These are phyloP conservation scores for Kurtzmaniella quercitrusa DNA, from an alignment of 1,139 yeast species.

Conservation along the genomic window DNA sequence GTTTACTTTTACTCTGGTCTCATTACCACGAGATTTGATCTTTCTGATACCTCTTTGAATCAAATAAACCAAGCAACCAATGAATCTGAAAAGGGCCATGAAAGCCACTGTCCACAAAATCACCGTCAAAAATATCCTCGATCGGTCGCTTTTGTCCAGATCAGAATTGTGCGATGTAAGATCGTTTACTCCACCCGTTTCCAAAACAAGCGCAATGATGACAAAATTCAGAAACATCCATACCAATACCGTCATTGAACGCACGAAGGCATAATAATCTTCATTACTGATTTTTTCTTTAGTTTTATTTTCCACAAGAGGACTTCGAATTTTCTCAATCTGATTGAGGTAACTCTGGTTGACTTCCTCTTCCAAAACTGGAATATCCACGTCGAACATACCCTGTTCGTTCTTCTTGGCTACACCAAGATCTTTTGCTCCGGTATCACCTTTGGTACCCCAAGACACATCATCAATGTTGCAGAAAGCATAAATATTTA, in stretches of 20 bases:
- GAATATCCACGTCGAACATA: conserved; percentile 63
- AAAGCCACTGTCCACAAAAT: conserved; percentile 80
- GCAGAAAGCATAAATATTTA: conserved; percentile 48
- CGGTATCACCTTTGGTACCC: conserved; percentile 50
- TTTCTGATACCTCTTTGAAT: conserved; percentile 28
- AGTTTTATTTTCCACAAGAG: conserved; percentile 23
- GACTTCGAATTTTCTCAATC: conserved; percentile 55
- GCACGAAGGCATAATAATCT: conserved; percentile 73
- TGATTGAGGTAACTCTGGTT: conserved; percentile 60
- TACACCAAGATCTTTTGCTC: conserved; percentile 43
- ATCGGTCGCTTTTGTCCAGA: conserved; percentile 19
- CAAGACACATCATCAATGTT: conserved; percentile 49
- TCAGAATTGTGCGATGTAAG: conserved; percentile 18
- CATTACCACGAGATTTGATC: conserved; percentile 13
- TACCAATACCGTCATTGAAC: conserved; percentile 74
- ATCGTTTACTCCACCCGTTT: conserved; percentile 59
- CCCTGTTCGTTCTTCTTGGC: conserved; percentile 68
- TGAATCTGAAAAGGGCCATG: conserved; percentile 68
- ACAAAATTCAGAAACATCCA: conserved; percentile 79
- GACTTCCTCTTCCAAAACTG: conserved; percentile 59
- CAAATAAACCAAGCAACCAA: conserved; percentile 65
- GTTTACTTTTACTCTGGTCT: background rate
- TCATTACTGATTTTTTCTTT: conserved; percentile 45
- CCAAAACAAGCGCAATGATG: conserved; percentile 66
- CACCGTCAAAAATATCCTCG: conserved; percentile 59